Percentiles rank a stretch among this genome's conserved stretches.
Evolutionary conservation across 192 early-diverging fungal genomes (phyloP).

Genomic region (Podila minutissima): DNA sequence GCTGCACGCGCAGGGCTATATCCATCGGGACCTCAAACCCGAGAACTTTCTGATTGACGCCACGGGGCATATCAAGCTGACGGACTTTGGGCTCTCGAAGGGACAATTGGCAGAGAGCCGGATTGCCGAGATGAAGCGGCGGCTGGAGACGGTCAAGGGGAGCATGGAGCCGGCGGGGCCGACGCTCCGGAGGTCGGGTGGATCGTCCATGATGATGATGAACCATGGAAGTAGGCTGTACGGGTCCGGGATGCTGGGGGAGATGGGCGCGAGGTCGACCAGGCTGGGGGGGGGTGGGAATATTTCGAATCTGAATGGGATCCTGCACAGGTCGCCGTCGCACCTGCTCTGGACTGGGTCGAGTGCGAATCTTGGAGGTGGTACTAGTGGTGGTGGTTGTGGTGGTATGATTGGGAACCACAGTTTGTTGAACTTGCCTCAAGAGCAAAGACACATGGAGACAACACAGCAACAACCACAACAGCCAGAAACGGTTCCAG

Average conservation of each 20-base stretch:
- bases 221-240: not conserved
- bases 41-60: slow-evolving; percentile 80
- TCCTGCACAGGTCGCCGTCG: slow-evolving; percentile 35
- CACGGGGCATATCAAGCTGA: slow-evolving; percentile 83
- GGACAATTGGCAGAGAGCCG: slow-evolving; percentile 67
- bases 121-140: slow-evolving; percentile 56
- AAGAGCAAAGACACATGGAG: not conserved
- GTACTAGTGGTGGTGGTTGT: not conserved
- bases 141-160: slow-evolving; percentile 66
- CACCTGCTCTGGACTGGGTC: slow-evolving; percentile 30
- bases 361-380: slow-evolving; percentile 6
- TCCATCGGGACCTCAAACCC: slow-evolving; percentile 90
- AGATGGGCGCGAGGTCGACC: not conserved
- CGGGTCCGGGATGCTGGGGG: slow-evolving; percentile 5
- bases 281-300: slow-evolving; percentile 26
- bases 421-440: slow-evolving; percentile 31
- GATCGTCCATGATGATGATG: slow-evolving; percentile 19
- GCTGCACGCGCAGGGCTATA: slow-evolving; percentile 86
- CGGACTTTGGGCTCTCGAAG: slow-evolving; percentile 88
- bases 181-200: slow-evolving; percentile 21
- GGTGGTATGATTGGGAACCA: slow-evolving; percentile 11
- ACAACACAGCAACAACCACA: slow-evolving; percentile 3
- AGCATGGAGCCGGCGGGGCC: slow-evolving; percentile 41
- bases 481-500: not conserved
- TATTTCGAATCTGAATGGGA: slow-evolving; percentile 40